Conservation (phyloP, 306 rosid genomes). For the Vicia faba region DNA sequence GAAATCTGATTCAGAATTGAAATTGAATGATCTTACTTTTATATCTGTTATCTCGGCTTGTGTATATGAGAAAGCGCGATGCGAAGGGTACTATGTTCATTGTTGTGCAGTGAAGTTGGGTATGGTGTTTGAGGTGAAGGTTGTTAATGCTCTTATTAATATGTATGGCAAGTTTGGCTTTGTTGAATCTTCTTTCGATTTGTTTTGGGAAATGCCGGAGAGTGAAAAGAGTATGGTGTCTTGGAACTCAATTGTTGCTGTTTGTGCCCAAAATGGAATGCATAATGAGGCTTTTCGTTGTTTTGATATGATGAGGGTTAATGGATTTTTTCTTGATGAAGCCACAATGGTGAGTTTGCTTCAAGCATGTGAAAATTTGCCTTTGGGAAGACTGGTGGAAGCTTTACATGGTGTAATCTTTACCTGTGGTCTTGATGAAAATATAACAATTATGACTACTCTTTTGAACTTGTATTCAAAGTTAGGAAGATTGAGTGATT, state of each 20-base stretch:
- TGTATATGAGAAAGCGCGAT: slow-evolving; percentile 38
- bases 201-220: slow-evolving; percentile 55
- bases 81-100: slow-evolving; percentile 61
- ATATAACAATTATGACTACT: slow-evolving; percentile 51
- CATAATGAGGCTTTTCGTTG: slow-evolving; percentile 47
- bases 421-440: slow-evolving; percentile 46
- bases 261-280: slow-evolving; percentile 48
- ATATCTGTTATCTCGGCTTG: slow-evolving; percentile 65
- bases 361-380: slow-evolving; percentile 61
- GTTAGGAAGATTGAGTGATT: slow-evolving; percentile 62
- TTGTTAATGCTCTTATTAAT: slow-evolving; percentile 59
- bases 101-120: slow-evolving; percentile 63
- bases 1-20: slow-evolving; percentile 45
- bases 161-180: slow-evolving; percentile 71
- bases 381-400: slow-evolving; percentile 54
- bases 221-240: slow-evolving; percentile 53
- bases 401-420: slow-evolving; percentile 58
- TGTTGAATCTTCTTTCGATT: slow-evolving; percentile 47
- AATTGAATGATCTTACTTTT: slow-evolving; percentile 60
- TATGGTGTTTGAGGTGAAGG: slow-evolving; percentile 52
- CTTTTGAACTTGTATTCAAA: slow-evolving; percentile 66
- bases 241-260: slow-evolving; percentile 68
- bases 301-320: slow-evolving; percentile 58
- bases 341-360: slow-evolving; percentile 62
- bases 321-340: slow-evolving; percentile 59